Conservation (phyloP, 495 filamentous ascomycete genomes). For the Evansstolkia leycettana region DNA sequence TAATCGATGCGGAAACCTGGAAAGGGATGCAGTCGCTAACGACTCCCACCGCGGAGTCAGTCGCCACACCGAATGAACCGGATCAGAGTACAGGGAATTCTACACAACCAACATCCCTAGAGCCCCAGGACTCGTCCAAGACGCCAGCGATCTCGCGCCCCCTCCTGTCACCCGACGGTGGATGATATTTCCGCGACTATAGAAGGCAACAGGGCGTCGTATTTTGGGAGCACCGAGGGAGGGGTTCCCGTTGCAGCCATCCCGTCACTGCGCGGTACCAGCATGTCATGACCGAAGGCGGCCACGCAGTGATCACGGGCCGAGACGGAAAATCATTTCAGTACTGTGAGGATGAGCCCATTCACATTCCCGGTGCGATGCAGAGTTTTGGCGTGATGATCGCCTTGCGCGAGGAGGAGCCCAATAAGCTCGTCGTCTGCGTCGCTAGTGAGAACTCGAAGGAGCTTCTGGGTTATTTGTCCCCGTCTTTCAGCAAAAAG, state of each 20-base stretch:
- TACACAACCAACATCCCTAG: too few relatives aligned
- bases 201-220: background rate
- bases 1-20: slow-evolving; percentile 23
- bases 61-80: too few relatives aligned
- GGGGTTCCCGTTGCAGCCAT: too few relatives aligned
- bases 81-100: too few relatives aligned
- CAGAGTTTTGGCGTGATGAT: slow-evolving; percentile 69
- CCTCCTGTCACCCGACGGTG: background rate
- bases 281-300: slow-evolving; percentile 65
- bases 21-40: slow-evolving; percentile 10
- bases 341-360: slow-evolving; percentile 88
- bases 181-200: slow-evolving; percentile 1
- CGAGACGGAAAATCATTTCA: slow-evolving; percentile 56
- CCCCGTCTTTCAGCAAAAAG: too few relatives aligned
- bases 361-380: slow-evolving; percentile 69
- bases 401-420: slow-evolving; percentile 53
- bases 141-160: too few relatives aligned
- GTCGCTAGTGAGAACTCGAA: slow-evolving; percentile 74
- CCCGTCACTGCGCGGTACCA: slow-evolving; percentile 60
- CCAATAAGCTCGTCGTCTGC: slow-evolving; percentile 52
- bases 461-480: slow-evolving; percentile 60
- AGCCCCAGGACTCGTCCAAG: too few relatives aligned
- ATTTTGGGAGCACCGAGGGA: too few relatives aligned
- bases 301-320: slow-evolving; percentile 79
- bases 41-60: background rate